phyloP scores from a whole-genome alignment of 1,139 yeast genomes.

The Blastobotrys ciferrii region DNA sequence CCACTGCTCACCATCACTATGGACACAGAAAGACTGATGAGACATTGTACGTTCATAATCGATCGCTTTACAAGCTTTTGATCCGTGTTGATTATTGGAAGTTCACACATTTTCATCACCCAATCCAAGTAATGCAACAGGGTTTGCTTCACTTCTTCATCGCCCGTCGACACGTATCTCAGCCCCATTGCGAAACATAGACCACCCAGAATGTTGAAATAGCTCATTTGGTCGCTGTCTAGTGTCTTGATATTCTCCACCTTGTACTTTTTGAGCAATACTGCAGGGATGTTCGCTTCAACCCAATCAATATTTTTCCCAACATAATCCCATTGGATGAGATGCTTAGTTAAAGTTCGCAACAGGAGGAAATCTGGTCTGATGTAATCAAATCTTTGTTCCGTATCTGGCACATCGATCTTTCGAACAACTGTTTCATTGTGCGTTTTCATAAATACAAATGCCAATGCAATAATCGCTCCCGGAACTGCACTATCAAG shows the following conservation, averaged over 20 bases:
- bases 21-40: conserved; percentile 62
- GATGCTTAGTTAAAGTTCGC: conserved; percentile 62
- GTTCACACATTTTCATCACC: conserved; percentile 52
- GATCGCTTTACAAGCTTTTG: conserved; percentile 57
- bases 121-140: conserved; percentile 63
- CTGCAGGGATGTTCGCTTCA: conserved; percentile 50
- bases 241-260: conserved; percentile 35
- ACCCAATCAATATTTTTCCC: conserved; percentile 60
- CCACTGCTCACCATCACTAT: conserved; percentile 91
- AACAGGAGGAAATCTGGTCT: conserved; percentile 78
- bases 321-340: conserved; percentile 78
- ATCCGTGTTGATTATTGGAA: conserved; percentile 51
- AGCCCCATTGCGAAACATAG: conserved; percentile 72
- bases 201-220: conserved; percentile 72
- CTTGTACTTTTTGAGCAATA: conserved; percentile 33
- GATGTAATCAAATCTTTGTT: conserved; percentile 63
- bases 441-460: conserved; percentile 70
- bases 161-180: conserved; percentile 69
- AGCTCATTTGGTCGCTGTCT: conserved; percentile 64
- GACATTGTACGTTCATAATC: conserved; percentile 56
- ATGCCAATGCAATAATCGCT: conserved; percentile 70
- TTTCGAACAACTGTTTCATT: conserved; percentile 60
- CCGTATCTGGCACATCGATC: conserved; percentile 60
- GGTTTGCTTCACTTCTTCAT: conserved; percentile 54
- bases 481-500: conserved; percentile 79